Base-by-base conservation (phyloP, 2,329 filamentous ascomycete species). In the Alternaria infectoria region DNA sequence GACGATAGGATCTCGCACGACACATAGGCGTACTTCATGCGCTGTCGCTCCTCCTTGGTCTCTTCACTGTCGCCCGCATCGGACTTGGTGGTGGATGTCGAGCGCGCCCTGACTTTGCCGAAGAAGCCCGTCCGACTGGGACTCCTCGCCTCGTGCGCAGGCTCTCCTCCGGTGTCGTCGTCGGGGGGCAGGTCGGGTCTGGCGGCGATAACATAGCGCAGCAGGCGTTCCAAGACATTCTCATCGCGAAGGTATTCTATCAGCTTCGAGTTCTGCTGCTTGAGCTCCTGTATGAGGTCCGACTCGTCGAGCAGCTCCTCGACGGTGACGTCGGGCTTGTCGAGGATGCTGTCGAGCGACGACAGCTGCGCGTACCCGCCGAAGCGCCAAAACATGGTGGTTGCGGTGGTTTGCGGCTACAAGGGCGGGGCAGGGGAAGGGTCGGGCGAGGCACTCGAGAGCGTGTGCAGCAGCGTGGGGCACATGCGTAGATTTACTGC, bases 311-410 rank as follows among this genome's bases (percentile, higher is more conserved):
- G 89, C 64, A 99, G 86, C 79, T 98, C 95, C 82, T 99, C 96
- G 70, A 98, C 90, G 56, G 92, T 93, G 79, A 97, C 94, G 82
- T 97, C 92, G 73, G 88, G 90, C 82, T 97, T 97, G 80, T 99
- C 96, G 80, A 99, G 93, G 77, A 99, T 92, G 73, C 91, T 93
- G 83, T 98, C 96, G 82, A 99, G 93, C 78, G 94, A 91, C 76
- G 95, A 97, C 83, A 97, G 91, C 87, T 93, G 97, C 86, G 94
- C 93, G 87, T 98, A 98, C 79, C 93, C 93, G 87, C 96, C 95
- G 87, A 98, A 99, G 84, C 95, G 91, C 96, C 96, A 99, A 84
- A 99, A 99, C 96, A 99, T 99, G 85, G 82, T 95, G 90, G 76
- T 77, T 47, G 65, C 44, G 57, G 70, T 67, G 66, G 49, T 62